A percentile compares a stretch with the other conserved stretches of the same genome.
phyloP scores from a whole-genome alignment of 1,139 yeast species.

The Protomyces inundatus region DNA sequence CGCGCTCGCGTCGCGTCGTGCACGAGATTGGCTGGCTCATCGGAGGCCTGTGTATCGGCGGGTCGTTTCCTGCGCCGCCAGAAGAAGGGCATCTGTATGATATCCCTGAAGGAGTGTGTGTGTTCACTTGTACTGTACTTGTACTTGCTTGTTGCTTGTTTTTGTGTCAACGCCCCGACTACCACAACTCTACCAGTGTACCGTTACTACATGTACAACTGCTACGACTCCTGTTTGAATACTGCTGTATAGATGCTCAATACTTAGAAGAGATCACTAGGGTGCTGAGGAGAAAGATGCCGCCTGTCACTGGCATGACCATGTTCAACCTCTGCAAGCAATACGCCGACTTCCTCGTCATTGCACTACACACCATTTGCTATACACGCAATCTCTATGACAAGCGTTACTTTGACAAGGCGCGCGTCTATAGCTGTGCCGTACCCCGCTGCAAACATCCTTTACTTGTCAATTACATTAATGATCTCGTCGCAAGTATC shows the following conservation, averaged over 20 bases:
- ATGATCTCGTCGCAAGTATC: slow-evolving; percentile 36
- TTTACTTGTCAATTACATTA: slow-evolving; percentile 40
- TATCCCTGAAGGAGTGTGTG: no score
- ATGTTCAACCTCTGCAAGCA: slow-evolving; percentile 3
- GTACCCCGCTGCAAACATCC: slow-evolving; percentile 41
- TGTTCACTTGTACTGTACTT: no score
- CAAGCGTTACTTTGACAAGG: slow-evolving; percentile 36
- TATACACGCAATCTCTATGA: slow-evolving; percentile 41
- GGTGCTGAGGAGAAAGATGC: not conserved
- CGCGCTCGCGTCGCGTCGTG: not conserved
- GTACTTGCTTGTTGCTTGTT: no score
- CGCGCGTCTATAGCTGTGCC: slow-evolving; percentile 39
- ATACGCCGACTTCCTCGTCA: slow-evolving; percentile 37
- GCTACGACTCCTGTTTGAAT: no score
- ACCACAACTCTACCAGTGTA: no score
- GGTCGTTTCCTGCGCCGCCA: not conserved
- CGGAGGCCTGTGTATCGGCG: not conserved
- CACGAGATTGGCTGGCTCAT: not conserved
- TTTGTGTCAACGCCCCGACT: no score
- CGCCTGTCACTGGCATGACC: not conserved
- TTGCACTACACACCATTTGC: slow-evolving; percentile 39
- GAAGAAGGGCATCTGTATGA: not conserved
- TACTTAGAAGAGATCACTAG: no score
- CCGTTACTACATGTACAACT: no score
- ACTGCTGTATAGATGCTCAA: no score